Evolutionary conservation across 495 filamentous ascomycete species (phyloP).

Genomic region (Antarctomyces pellizariae): DNA sequence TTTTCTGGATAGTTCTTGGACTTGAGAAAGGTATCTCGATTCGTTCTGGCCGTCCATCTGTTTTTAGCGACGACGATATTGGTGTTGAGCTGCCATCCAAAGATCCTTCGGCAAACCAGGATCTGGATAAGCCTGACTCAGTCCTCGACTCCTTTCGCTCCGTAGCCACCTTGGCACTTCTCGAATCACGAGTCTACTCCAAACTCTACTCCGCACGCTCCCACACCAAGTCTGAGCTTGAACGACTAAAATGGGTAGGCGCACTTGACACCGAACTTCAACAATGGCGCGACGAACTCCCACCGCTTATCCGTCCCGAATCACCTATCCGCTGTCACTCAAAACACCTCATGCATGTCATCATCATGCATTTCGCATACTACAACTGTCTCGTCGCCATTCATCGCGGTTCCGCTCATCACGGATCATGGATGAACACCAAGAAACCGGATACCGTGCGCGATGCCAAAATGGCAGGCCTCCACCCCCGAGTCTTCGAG

Average conservation of each 20-base stretch:
- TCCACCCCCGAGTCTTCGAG: constrained; percentile 3
- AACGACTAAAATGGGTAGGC: constrained; percentile 3
- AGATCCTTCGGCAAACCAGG: too few species aligned
- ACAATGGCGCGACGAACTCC: constrained; percentile 6
- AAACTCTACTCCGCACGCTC: constrained; percentile 7
- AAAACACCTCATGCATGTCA: constrained; percentile 2
- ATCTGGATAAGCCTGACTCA: too few species aligned
- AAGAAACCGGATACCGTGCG: constrained; percentile 1
- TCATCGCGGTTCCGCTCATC: constrained; percentile 3
- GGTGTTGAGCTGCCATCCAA: constrained; percentile 4
- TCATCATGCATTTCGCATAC: constrained; percentile 9
- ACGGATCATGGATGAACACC: not conserved
- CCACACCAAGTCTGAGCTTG: constrained; percentile 3
- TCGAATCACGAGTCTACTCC: constrained; percentile 5
- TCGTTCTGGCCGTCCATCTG: constrained; percentile 6
- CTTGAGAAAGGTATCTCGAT: constrained; percentile 5
- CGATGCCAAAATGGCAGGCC: constrained; percentile 1
- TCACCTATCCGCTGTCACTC: constrained; percentile 1
- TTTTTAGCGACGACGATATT: constrained; percentile 8
- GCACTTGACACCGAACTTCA: constrained; percentile 5
- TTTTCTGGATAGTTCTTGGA: constrained; percentile 16
- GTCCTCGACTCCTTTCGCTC: constrained; percentile 1
- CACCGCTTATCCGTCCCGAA: constrained; percentile 5
- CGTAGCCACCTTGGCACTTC: constrained; percentile 1
- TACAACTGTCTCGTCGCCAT: constrained; percentile 2